Percentiles rank a stretch among this genome's conserved stretches.
phyloP scores from a whole-genome alignment of 768 basidiomycete species.

The Tulasnella sp. region DNA sequence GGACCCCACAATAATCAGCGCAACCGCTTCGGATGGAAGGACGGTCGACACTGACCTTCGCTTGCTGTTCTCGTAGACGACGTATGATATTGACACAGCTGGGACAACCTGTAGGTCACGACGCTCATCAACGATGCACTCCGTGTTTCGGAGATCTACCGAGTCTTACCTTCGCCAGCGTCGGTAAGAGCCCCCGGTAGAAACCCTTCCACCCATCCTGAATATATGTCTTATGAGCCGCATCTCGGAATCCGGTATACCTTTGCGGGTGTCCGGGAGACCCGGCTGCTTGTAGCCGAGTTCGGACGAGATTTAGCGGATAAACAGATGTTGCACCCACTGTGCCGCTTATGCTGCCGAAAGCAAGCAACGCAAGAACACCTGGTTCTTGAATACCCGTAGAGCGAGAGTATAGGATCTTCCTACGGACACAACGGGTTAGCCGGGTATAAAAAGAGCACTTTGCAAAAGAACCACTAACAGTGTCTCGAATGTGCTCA shows the following conservation, averaged over 20 bases:
- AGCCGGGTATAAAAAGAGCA: background rate
- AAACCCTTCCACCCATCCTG: slow-evolving; percentile 90
- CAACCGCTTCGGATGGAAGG: background rate
- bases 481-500: slow-evolving; percentile 93
- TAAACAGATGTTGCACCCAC: slow-evolving; percentile 78
- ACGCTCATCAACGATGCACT: slow-evolving; percentile 3
- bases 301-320: slow-evolving; percentile 85
- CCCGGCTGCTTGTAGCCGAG: slow-evolving; percentile 91
- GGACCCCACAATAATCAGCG: background rate
- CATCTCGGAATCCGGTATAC: slow-evolving; percentile 85
- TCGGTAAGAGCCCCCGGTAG: slow-evolving; percentile 87
- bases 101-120: slow-evolving; percentile 65
- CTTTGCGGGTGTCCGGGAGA: slow-evolving; percentile 89
- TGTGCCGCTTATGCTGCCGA: slow-evolving; percentile 88
- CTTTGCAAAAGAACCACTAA: background rate
- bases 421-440: slow-evolving; percentile 29
- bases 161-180: slow-evolving; percentile 70
- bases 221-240: slow-evolving; percentile 66
- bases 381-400: slow-evolving; percentile 86
- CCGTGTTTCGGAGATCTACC: slow-evolving; percentile 2
- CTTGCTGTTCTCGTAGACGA: slow-evolving; percentile 86
- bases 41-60: slow-evolving; percentile 41
- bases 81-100: slow-evolving; percentile 92
- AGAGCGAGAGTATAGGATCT: slow-evolving; percentile 79
- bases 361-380: slow-evolving; percentile 75